Evolutionary conservation across 768 basidiomycete genomes (phyloP).

Genomic region (Boletus pseudo-olivaceus): DNA sequence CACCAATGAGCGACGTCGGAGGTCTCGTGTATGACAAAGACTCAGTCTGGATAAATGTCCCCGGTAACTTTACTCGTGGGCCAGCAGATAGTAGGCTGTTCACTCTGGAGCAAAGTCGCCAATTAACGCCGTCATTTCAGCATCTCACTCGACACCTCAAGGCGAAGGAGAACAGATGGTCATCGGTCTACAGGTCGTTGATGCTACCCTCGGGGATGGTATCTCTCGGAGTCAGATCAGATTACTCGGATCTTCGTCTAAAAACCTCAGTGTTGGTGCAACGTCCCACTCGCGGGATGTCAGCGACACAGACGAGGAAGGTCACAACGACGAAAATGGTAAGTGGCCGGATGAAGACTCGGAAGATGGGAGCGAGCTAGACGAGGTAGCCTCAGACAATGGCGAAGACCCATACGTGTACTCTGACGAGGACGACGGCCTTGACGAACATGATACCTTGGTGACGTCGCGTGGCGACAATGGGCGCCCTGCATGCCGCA

Average conservation of each 20-base stretch:
- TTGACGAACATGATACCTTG: constrained; percentile 3
- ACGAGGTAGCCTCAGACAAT: constrained; percentile 2
- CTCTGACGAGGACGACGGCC: not conserved
- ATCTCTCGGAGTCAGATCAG: constrained; percentile 79
- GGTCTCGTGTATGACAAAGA: constrained; percentile 98
- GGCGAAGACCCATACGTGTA: not conserved
- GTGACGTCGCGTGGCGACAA: constrained; percentile 27
- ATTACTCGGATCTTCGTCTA: constrained; percentile 79
- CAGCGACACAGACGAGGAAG: constrained; percentile 36
- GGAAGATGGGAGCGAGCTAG: not conserved
- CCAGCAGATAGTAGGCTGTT: constrained; percentile 53
- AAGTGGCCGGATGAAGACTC: constrained; percentile 14
- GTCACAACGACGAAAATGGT: constrained; percentile 19
- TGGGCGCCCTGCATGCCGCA: constrained; percentile 51
- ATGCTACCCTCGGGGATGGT: constrained; percentile 76
- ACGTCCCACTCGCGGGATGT: constrained; percentile 30
- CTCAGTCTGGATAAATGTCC: constrained; percentile 96
- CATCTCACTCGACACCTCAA: constrained; percentile 62
- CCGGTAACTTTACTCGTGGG: constrained; percentile 88
- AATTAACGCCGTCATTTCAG: constrained; percentile 35
- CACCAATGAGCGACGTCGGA: constrained; percentile 98
- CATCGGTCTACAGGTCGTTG: constrained; percentile 89
- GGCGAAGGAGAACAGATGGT: constrained; percentile 99
- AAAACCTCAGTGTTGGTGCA: constrained; percentile 50
- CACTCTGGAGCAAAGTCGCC: not conserved